Percentiles rank a stretch among this genome's conserved stretches.
Conservation (phyloP, 805 yeast species). For the Pichia scutulata region DNA sequence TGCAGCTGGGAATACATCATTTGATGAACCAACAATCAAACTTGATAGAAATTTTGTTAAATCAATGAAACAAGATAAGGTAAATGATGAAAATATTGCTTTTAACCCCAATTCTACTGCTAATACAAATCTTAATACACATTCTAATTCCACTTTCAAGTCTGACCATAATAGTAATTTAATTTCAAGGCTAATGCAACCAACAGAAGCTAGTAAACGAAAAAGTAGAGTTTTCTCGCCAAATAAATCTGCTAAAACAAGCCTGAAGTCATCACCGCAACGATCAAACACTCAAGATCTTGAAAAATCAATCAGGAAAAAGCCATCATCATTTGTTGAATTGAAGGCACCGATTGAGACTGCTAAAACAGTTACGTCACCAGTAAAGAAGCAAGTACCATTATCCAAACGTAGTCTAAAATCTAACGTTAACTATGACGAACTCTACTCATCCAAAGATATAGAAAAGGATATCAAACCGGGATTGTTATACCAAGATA, state of each 20-base stretch:
- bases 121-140: too few species aligned
- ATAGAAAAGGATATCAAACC: not conserved
- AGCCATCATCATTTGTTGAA: not conserved
- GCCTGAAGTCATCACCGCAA: not conserved
- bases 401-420: not conserved
- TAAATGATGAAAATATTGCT: not conserved
- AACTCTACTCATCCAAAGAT: not conserved
- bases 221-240: slow-evolving; percentile 4
- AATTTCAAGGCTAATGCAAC: slow-evolving; percentile 19
- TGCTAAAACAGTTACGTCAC: not conserved
- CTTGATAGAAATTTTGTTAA: slow-evolving; percentile 13
- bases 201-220: slow-evolving; percentile 21
- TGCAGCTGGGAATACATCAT: slow-evolving; percentile 2
- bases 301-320: not conserved
- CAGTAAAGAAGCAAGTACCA: not conserved
- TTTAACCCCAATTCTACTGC: not conserved
- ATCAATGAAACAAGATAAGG: not conserved
- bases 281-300: not conserved
- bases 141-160: not conserved
- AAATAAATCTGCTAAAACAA: not conserved
- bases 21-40: slow-evolving; percentile 26
- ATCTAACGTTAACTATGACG: not conserved
- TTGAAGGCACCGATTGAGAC: not conserved
- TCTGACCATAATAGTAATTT: not conserved
- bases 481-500: not conserved